These are phyloP conservation scores for Saturnispora besseyi DNA, from an alignment of 805 yeast species.

Conservation along the genomic window DNA sequence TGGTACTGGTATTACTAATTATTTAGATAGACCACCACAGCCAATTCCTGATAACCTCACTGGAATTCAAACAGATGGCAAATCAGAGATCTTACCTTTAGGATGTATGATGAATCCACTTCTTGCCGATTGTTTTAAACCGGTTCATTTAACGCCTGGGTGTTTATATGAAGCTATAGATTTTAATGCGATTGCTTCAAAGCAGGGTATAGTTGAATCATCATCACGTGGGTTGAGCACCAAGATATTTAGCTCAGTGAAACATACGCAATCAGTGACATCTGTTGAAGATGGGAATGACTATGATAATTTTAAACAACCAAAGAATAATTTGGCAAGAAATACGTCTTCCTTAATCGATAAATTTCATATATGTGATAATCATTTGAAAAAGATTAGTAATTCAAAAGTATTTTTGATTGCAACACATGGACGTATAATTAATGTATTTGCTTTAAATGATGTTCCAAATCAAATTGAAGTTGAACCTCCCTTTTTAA, in stretches of 20 bases:
- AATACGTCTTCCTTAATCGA: slow-evolving; percentile 29
- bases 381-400: slow-evolving; percentile 22
- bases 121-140: slow-evolving; percentile 42
- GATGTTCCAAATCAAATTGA: slow-evolving; percentile 33
- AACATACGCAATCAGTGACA: not conserved
- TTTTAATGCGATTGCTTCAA: slow-evolving; percentile 14
- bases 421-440: slow-evolving; percentile 40
- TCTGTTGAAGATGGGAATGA: not conserved
- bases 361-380: slow-evolving; percentile 26
- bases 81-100: slow-evolving; percentile 30
- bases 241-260: not conserved
- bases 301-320: slow-evolving; percentile 18
- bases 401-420: slow-evolving; percentile 29
- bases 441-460: slow-evolving; percentile 37
- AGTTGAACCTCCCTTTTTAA: slow-evolving; percentile 34
- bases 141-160: slow-evolving; percentile 48
- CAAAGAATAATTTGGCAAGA: slow-evolving; percentile 25
- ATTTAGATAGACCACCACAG: slow-evolving; percentile 32
- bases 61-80: slow-evolving; percentile 26
- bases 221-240: not conserved
- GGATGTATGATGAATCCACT: slow-evolving; percentile 50
- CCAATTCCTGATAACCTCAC: slow-evolving; percentile 25
- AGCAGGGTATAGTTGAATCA: not conserved
- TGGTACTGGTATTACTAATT: slow-evolving; percentile 30
- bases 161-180: slow-evolving; percentile 29